phyloP scores from a whole-genome alignment of 352 stramenopile species.

The Pythium folliculosum region DNA sequence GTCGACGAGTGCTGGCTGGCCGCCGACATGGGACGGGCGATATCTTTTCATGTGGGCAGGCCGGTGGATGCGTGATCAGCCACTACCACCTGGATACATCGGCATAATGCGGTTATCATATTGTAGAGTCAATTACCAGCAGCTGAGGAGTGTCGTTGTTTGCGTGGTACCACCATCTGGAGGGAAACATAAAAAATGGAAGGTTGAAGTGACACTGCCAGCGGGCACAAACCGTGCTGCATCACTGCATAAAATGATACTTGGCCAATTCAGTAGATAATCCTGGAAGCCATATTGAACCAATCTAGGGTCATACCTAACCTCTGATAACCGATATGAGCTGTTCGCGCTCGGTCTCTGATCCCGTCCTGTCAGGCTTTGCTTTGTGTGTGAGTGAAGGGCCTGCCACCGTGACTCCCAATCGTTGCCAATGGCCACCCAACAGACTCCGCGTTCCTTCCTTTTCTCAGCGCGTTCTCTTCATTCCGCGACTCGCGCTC shows the following conservation, averaged over 20 bases:
- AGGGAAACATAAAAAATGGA: slow-evolving; percentile 6
- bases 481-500: slow-evolving; percentile 9
- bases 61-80: background rate
- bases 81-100: background rate
- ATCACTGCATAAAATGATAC: background rate
- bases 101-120: background rate
- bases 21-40: background rate
- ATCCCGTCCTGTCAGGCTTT: background rate
- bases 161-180: slow-evolving; percentile 1
- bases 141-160: background rate
- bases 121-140: background rate
- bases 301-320: too few relatives aligned
- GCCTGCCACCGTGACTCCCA: background rate
- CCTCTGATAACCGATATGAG: background rate
- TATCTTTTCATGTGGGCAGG: background rate
- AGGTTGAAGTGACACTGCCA: slow-evolving; percentile 5
- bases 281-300: background rate
- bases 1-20: background rate
- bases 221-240: background rate
- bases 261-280: background rate
- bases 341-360: background rate
- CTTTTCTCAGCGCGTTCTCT: background rate
- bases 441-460: background rate
- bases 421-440: background rate
- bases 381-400: slow-evolving; percentile 7